Conservation (phyloP, 306 rosid species). For the Prinsepia uniflora region DNA sequence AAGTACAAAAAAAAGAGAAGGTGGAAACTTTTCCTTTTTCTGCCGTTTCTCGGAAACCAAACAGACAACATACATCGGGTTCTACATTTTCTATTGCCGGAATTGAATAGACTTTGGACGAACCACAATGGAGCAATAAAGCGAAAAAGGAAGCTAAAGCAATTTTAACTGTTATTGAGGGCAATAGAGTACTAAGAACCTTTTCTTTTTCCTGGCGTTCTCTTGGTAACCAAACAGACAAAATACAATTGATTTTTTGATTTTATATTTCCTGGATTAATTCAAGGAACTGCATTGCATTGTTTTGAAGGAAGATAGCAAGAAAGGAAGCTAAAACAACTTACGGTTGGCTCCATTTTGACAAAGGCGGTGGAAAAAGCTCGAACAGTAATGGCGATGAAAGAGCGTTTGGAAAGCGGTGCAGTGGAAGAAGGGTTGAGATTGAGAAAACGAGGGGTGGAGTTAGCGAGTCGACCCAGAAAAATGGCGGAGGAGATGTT, state of each 20-base stretch:
- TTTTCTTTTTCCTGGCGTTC: neutral
- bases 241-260: neutral
- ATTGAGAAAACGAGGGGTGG: constrained; percentile 30
- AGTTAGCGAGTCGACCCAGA: constrained; percentile 20
- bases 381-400: constrained; percentile 24
- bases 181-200: neutral
- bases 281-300: neutral
- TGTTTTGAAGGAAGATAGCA: neutral
- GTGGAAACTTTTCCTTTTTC: neutral
- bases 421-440: constrained; percentile 19
- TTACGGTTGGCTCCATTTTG: constrained; percentile 35
- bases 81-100: neutral
- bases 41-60: constrained; percentile 2
- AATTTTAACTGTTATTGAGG: neutral
- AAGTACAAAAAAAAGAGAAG: neutral
- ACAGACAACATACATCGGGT: neutral
- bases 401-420: constrained; percentile 21
- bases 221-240: constrained; percentile 5
- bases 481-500: constrained; percentile 18
- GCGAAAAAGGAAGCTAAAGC: neutral
- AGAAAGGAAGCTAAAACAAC: constrained; percentile 11
- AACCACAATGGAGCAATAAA: neutral
- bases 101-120: neutral
- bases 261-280: neutral
- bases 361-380: constrained; percentile 38